Evolutionary conservation across 257 asterid genomes (phyloP), one percentile per base, ranked within the genome.

Genomic region (Scutellaria minor): DNA sequence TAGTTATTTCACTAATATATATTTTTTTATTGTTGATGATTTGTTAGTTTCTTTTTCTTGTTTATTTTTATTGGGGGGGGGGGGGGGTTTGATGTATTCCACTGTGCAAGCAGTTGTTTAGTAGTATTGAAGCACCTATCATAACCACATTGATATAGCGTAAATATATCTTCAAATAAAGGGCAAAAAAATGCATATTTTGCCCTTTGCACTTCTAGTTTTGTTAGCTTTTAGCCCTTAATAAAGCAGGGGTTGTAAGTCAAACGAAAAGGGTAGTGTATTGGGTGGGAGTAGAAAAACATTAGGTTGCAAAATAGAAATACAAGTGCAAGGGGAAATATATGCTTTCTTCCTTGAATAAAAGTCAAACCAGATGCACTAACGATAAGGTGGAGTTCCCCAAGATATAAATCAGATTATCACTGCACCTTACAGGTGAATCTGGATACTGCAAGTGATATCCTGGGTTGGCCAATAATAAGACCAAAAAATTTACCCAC

Each of bases 41-140:
- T 6, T 64, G 37, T 45, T 46, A 11, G 14, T 10, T 41, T 35
- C 9, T 31, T 7, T 46, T 11, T 58, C 31, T 44, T 45, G 27
- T 37, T 20, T 5, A 14, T 8, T 57, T 22, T 46, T 22, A 27
- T 24, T 45, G 1, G 27, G 27, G 27, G 40, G 35, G 10, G 5
- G 6, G 47, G 47, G 27, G n/a, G 12, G 3, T 5, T 54, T 15
- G 8, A n/a, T 58, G 31, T 71, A 46, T 35, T 31, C 24, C 46
- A 44, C 41, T 18, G 41, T 24, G 41, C 44, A 71, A 11, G 40
- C 48, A 58, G 64, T 71, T 41, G 9, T 35, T 73, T 14, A 7
- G 11, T 45, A 11, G 40, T 11, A 46, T 13, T 24, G 18, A 27
- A 1, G 18, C 35, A 44, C 14, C 64, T 45, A 58, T 11, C 41